phyloP scores from a whole-genome alignment of 345 rosid genomes.

The Pistacia vera region DNA sequence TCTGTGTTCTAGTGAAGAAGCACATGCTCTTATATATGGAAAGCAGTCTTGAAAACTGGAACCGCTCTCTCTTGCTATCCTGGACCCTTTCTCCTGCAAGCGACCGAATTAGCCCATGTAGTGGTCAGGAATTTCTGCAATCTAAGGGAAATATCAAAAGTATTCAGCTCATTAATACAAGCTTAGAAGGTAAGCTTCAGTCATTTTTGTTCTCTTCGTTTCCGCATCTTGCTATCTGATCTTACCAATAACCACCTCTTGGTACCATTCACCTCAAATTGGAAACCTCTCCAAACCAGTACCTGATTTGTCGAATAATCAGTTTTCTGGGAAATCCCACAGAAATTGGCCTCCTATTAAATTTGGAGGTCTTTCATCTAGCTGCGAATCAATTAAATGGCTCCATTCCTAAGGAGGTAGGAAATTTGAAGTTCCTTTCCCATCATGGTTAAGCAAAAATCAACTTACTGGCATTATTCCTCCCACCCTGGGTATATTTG shows the following conservation, averaged over 20 bases:
- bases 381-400: neutral
- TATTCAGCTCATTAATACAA: conserved; percentile 25
- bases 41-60: no score
- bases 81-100: no score
- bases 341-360: conserved; percentile 21
- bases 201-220: conserved; percentile 24
- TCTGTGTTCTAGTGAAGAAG: no score
- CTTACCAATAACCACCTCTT: conserved; percentile 19
- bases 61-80: no score
- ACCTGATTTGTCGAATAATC: conserved; percentile 23
- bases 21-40: no score
- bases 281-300: conserved; percentile 20
- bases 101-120: neutral
- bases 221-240: conserved; percentile 24
- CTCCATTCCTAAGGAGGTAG: conserved; percentile 1
- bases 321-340: conserved; percentile 16
- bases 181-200: conserved; percentile 4
- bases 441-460: neutral
- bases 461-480: conserved; percentile 7
- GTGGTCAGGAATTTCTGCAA: conserved; percentile 34
- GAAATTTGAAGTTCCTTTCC: neutral
- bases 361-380: conserved; percentile 21
- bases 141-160: conserved; percentile 1
- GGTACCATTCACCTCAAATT: conserved; percentile 12
- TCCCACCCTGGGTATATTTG: neutral